Percentiles rank a stretch among this genome's conserved stretches.
phyloP scores from a whole-genome alignment of 1,139 yeast genomes.

The Pichia sp. region DNA sequence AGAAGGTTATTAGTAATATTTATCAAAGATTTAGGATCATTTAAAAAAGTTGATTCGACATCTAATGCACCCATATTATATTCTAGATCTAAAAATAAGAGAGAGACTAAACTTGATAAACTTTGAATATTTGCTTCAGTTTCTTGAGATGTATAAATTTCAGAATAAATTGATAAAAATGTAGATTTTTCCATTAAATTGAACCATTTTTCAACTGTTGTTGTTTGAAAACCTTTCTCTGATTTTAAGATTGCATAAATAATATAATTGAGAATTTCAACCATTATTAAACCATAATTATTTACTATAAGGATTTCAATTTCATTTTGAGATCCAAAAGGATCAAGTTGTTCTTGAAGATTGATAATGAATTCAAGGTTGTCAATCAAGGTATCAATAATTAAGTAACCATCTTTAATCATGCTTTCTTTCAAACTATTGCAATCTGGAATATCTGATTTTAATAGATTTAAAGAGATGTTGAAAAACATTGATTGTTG shows the following conservation, averaged over 20 bases:
- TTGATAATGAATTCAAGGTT: constrained; percentile 8
- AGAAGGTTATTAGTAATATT: constrained; percentile 33
- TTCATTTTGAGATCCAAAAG: neutral
- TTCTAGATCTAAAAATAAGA: constrained; percentile 50
- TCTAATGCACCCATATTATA: constrained; percentile 36
- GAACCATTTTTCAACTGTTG: constrained; percentile 49
- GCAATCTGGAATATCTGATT: neutral
- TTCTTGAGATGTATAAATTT: neutral
- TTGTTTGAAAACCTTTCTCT: constrained; percentile 25
- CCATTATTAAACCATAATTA: constrained; percentile 18
- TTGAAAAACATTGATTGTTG: constrained; percentile 7
- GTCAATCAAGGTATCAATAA: constrained; percentile 18
- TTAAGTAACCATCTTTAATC: constrained; percentile 11
- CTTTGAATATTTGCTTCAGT: constrained; percentile 36
- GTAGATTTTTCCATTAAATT: constrained; percentile 38
- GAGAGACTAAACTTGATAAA: constrained; percentile 41
- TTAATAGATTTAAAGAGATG: constrained; percentile 1
- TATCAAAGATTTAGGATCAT: constrained; percentile 36
- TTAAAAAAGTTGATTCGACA: constrained; percentile 35
- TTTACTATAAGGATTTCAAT: constrained; percentile 6
- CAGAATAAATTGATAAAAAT: constrained; percentile 27
- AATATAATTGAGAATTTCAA: constrained; percentile 40
- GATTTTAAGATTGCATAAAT: constrained; percentile 35
- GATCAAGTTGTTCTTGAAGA: neutral
- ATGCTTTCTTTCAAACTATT: constrained; percentile 1